These are phyloP conservation scores for Sinapis alba DNA, from an alignment of 441 rosid genomes.

Conservation along the genomic window DNA sequence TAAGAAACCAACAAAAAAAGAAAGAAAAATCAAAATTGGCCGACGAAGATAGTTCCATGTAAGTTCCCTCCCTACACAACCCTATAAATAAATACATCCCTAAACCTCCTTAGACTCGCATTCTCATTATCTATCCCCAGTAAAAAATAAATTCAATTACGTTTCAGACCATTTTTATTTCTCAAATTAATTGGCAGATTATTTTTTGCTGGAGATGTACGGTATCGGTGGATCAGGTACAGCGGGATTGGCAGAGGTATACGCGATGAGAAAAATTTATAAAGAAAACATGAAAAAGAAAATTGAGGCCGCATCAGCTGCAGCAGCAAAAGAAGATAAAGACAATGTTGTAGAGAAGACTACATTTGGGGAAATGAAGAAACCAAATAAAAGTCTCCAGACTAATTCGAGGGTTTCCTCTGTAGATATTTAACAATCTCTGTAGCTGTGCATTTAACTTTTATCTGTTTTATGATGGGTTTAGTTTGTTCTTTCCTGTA, in stretches of 20 bases:
- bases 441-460: neutral
- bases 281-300: slow-evolving; percentile 36
- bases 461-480: neutral
- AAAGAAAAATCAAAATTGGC: slow-evolving; percentile 23
- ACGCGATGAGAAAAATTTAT: slow-evolving; percentile 29
- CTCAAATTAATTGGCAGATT: neutral
- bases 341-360: slow-evolving; percentile 10
- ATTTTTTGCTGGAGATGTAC: slow-evolving; percentile 11
- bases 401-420: slow-evolving; percentile 21
- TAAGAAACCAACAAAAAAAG: neutral
- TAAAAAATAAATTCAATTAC: neutral
- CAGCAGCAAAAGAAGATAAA: slow-evolving; percentile 5
- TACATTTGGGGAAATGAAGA: neutral
- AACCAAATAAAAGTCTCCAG: slow-evolving; percentile 18
- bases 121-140: neutral
- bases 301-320: slow-evolving; percentile 5
- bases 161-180: neutral
- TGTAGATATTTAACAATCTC: slow-evolving; percentile 14
- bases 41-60: neutral
- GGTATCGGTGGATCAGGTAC: slow-evolving; percentile 32
- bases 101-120: neutral
- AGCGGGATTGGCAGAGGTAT: slow-evolving; percentile 31
- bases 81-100: slow-evolving; percentile 26
- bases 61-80: neutral
- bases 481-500: slow-evolving; percentile 11